Percentiles rank a stretch among this genome's conserved stretches.
These are phyloP conservation scores for Creolimax fragrantissima DNA, from an alignment of 78 protist species.

Conservation along the genomic window DNA sequence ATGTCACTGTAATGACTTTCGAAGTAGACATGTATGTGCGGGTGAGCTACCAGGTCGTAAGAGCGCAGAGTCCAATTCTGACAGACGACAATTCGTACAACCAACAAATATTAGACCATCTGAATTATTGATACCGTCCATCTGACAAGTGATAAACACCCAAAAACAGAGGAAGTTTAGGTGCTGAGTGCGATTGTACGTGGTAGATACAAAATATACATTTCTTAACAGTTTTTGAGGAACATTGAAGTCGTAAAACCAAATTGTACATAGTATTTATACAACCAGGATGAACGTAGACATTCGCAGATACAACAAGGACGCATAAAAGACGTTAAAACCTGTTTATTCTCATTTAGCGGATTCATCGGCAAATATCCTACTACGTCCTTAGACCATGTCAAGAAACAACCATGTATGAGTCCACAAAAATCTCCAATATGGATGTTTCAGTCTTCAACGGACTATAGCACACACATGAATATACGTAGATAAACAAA, in stretches of 20 bases:
- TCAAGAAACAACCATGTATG: neutral
- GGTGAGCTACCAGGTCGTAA: neutral
- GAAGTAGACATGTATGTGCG: too few species aligned
- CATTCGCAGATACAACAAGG: neutral
- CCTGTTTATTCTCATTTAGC: neutral
- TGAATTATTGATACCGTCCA: neutral
- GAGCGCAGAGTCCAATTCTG: neutral
- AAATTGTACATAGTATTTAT: neutral
- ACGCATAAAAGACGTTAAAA: too few species aligned
- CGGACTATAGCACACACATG: neutral
- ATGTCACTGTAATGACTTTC: too few species aligned
- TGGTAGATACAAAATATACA: neutral
- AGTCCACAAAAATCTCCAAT: neutral
- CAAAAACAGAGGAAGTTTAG: neutral
- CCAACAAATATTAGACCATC: neutral
- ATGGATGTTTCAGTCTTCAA: neutral
- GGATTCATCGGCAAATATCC: neutral
- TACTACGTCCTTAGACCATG: neutral
- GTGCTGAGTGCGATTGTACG: too few species aligned
- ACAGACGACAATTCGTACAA: neutral
- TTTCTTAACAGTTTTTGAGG: neutral
- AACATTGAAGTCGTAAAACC: neutral
- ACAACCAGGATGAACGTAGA: neutral
- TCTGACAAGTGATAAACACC: neutral
- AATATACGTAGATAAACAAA: neutral